Evolutionary conservation across 129 eudicot species (phyloP).

Genomic region (Artemisia annua): DNA sequence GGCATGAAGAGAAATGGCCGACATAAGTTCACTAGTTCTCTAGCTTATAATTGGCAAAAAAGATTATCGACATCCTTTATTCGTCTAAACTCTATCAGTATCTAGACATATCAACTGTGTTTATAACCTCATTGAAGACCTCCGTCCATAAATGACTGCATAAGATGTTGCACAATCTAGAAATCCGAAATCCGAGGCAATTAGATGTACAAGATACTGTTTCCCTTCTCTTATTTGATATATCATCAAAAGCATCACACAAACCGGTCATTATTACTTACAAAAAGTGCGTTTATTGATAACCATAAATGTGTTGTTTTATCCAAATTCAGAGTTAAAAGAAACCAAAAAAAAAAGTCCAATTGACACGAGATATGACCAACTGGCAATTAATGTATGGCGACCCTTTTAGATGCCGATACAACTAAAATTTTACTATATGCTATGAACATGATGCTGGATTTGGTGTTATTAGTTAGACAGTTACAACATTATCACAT

Average conservation of each 20-base stretch:
- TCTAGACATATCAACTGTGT: no score
- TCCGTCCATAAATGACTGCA: no score
- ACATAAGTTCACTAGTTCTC: no score
- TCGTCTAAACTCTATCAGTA: no score
- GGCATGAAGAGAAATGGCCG: no score
- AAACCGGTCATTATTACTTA: background rate
- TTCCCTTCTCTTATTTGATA: background rate
- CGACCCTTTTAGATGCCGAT: background rate
- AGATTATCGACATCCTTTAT: no score
- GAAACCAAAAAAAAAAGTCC: background rate
- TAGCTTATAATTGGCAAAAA: no score
- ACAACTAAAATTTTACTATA: slow-evolving; percentile 1
- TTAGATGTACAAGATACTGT: background rate
- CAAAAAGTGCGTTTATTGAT: background rate
- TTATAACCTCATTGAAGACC: no score
- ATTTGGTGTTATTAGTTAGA: background rate
- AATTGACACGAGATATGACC: background rate
- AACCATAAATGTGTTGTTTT: background rate
- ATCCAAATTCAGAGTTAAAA: background rate
- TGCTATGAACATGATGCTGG: background rate
- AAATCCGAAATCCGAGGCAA: background rate
- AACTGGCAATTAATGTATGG: background rate
- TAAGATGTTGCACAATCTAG: background rate
- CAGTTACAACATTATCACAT: background rate
- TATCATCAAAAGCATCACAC: background rate